Evolutionary conservation across 345 rosid species (phyloP), one percentile per base, ranked within the genome.

Genomic region (Excoecaria agallocha): DNA sequence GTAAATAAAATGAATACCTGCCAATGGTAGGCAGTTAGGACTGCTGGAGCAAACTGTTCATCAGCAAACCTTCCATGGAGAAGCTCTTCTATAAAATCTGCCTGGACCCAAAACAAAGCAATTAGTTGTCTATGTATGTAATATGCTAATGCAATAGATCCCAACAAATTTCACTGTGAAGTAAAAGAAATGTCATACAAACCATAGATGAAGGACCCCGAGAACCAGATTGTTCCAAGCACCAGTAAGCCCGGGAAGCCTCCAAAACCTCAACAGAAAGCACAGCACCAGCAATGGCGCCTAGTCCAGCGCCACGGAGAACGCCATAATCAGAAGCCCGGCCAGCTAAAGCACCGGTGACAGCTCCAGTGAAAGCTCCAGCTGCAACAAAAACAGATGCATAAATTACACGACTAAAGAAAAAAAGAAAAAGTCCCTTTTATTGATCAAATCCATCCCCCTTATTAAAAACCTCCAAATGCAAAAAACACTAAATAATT

Each of bases 191-290:
- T 6, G 6, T 6, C 30, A 64, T 50, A 62, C 82, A 66, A 68
- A 92, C 97, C 90, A 92, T 84, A 74, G 96, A 90, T 0, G 92
- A 89, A 2, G 90, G 84, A 58, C 92, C 93, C 57, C 87, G 77
- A 39, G 85, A 83, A 70, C 87, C 90, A 61, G 88, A 86, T 39
- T 77, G 85, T 79, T 92, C 91, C 80, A 81, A 84, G 74, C 83
- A 78, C 97, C 96, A 88, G 75, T 88, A 90, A 17, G 93, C 92
- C 60, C 90, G 89, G 73, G 93, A 88, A 49, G 96, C 91, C 81
- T 93, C 93, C 82, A 91, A 84, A 50, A 89, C 84, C 83, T 91
- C 98, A 54, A 91, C 82, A 48, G 90, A 89, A 54, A 92, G 88
- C 15, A 89, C 82, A 60, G 90, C 91, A 73, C 97, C 97, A 12